phyloP scores from a whole-genome alignment of 2,329 filamentous ascomycete species.

The Passalora sequoiae region DNA sequence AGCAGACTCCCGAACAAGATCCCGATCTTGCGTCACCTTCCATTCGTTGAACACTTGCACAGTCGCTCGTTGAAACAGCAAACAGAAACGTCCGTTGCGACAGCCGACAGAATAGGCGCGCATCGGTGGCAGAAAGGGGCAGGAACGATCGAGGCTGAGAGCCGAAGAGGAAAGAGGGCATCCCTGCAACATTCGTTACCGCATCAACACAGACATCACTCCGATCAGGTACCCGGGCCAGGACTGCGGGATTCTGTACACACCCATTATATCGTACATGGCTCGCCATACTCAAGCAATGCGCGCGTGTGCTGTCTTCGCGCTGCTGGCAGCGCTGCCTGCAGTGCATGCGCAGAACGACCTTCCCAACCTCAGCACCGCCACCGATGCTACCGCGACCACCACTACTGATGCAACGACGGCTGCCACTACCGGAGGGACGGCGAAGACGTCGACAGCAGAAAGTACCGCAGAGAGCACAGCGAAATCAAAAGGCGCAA shows the following conservation, averaged over 20 bases:
- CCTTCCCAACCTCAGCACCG: slow-evolving; percentile 28
- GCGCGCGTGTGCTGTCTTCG: slow-evolving; percentile 22
- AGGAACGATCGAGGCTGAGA: slow-evolving; percentile 5
- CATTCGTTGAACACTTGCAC: slow-evolving; percentile 3
- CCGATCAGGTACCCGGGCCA: not conserved
- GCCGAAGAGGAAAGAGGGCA: not conserved
- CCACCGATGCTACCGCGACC: slow-evolving; percentile 21
- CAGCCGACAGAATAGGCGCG: too few relatives aligned
- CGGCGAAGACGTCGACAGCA: not conserved
- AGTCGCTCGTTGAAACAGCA: slow-evolving; percentile 4
- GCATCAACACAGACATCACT: not conserved
- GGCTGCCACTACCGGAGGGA: slow-evolving; percentile 10
- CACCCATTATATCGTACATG: slow-evolving; percentile 2
- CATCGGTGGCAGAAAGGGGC: slow-evolving; percentile 5
- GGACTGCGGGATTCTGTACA: slow-evolving; percentile 2
- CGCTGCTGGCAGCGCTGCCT: slow-evolving; percentile 19
- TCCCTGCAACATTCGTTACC: not conserved
- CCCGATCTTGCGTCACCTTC: slow-evolving; percentile 5
- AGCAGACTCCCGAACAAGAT: slow-evolving; percentile 1
- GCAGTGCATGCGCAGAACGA: slow-evolving; percentile 25
- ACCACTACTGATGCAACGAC: slow-evolving; percentile 18
- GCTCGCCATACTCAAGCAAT: slow-evolving; percentile 7
- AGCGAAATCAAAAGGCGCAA: slow-evolving; percentile 1
- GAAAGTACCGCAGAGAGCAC: not conserved
- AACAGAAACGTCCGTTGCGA: too few relatives aligned